Evolutionary conservation across 345 rosid genomes (phyloP), one percentile per base, ranked within the genome.

Genomic region (Cardamine resedifolia): DNA sequence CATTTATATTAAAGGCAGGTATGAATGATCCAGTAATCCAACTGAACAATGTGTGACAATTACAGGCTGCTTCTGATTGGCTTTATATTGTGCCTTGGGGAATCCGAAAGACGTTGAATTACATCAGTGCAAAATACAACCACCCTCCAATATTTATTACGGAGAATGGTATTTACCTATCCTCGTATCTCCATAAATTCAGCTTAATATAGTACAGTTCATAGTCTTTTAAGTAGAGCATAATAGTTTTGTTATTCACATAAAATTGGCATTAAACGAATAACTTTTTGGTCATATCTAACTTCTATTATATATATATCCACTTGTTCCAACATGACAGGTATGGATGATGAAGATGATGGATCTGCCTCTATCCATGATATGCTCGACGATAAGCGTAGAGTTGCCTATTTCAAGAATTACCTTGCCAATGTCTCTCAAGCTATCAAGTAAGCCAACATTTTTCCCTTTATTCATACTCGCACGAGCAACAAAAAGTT

Each of bases 41-140:
- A 58, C 58, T 74, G 11, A 79, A 70, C 52, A 64, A 61, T 66
- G 24, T 71, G 10, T 72, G 44, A 59, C 28, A 31, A 43, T 79
- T 63, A 66, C 89, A 94, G 97, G 96, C 92, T 63, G 98, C 98
- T 61, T 94, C 97, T 4, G 91, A 85, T 50, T 94, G 97, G 97
- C 96, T 90, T 48, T 90, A 81, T 45, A 68, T 84, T 76, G 96
- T 89, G 81, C 98, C 97, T 48, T 94, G 96, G 96, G 98, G 97
- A 76, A 80, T 94, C 58, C 82, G 87, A 51, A 90, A 76, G 84
- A 83, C 79, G 65, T 84, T 94, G 44, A 90, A 83, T 77, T 84
- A 89, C 82, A 63, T 94, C 51, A 81, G 83, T 0, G 16, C 77
- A 77, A 82, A 67, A 62, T 94, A 89, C 85, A 86, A 86, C 38